Evolutionary conservation across 140 eudicot species (phyloP).

Genomic region (Senecio squalidus): DNA sequence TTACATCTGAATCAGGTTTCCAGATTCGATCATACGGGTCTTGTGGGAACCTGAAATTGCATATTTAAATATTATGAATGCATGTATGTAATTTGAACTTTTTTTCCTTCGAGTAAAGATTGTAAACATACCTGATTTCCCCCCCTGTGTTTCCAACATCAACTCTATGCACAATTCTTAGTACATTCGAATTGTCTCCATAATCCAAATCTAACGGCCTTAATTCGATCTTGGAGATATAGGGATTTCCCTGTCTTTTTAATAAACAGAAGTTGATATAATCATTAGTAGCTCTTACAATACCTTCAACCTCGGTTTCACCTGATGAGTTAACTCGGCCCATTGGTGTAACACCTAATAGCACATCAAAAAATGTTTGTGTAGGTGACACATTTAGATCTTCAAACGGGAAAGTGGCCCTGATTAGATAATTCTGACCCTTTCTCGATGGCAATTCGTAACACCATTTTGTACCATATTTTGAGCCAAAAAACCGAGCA

Average conservation of each 20-base stretch:
- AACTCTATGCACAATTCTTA: slow-evolving; percentile 50
- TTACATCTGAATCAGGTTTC: slow-evolving; percentile 37
- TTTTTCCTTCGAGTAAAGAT: neutral
- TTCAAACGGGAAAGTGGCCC: slow-evolving; percentile 46
- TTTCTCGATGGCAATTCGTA: slow-evolving; percentile 46
- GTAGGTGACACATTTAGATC: slow-evolving; percentile 29
- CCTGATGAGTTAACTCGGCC: slow-evolving; percentile 40
- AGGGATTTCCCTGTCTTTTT: slow-evolving; percentile 42
- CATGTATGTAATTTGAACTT: neutral
- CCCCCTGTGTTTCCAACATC: slow-evolving; percentile 49
- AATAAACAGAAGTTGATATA: slow-evolving; percentile 46
- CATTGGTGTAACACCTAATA: slow-evolving; percentile 39
- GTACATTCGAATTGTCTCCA: slow-evolving; percentile 32
- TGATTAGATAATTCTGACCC: slow-evolving; percentile 41
- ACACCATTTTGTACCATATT: slow-evolving; percentile 50
- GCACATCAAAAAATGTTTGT: slow-evolving; percentile 32
- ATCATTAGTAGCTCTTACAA: slow-evolving; percentile 37
- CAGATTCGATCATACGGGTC: slow-evolving; percentile 65
- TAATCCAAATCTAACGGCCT: slow-evolving; percentile 41
- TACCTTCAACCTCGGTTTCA: slow-evolving; percentile 46
- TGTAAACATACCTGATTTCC: slow-evolving; percentile 55
- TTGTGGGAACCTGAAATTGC: slow-evolving; percentile 50
- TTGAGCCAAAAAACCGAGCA: slow-evolving; percentile 44
- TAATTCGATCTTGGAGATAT: slow-evolving; percentile 55
- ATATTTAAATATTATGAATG: neutral